These are phyloP conservation scores for Diaporthe sp. DNA, from an alignment of 2,329 filamentous ascomycete genomes.

Conservation along the genomic window DNA sequence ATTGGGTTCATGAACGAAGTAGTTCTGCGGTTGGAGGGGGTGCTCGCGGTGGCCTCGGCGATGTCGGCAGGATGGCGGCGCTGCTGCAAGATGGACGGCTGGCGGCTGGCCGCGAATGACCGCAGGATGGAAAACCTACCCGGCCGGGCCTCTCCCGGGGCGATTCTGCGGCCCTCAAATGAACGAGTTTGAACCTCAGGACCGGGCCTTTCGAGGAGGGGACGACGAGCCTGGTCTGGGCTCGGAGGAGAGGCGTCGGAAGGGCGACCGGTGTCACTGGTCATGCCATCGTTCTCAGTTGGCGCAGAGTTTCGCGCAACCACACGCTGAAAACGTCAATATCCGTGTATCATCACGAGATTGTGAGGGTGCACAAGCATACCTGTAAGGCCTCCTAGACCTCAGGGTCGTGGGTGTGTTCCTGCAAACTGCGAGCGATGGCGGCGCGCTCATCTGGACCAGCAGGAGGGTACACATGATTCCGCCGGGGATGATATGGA, in stretches of 20 bases:
- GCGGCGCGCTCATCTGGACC: background rate
- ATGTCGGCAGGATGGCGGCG: background rate
- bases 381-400: constrained; percentile 24
- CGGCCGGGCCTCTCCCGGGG: background rate
- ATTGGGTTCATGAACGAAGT: background rate
- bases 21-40: background rate
- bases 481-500: background rate
- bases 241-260: background rate
- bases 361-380: background rate
- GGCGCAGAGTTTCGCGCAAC: background rate
- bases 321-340: background rate
- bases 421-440: background rate
- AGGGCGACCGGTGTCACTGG: background rate
- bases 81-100: background rate
- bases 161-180: background rate
- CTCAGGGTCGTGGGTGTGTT: background rate
- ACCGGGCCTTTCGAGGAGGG: background rate
- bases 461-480: background rate
- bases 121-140: background rate
- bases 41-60: background rate
- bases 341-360: background rate
- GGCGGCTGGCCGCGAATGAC: background rate
- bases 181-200: background rate
- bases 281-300: background rate
- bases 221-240: background rate